Conservation (phyloP, 2,329 filamentous ascomycete species). For the Stagonosporopsis vannaccii region DNA sequence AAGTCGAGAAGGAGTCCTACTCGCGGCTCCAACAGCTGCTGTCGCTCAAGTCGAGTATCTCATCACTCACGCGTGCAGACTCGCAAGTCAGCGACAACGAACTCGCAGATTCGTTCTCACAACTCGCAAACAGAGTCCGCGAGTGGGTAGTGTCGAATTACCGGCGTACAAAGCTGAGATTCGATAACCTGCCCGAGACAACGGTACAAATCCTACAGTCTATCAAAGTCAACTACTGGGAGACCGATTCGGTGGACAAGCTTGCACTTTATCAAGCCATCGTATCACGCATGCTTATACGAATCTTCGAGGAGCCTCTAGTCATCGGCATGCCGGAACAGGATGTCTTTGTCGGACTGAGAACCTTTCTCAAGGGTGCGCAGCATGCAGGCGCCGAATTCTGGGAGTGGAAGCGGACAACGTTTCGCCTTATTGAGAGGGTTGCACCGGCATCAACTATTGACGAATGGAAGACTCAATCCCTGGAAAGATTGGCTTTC, state of each 20-base stretch:
- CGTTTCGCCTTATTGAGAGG: constrained; percentile 35
- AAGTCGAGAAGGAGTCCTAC: constrained; percentile 64
- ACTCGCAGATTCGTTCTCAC: constrained; percentile 67
- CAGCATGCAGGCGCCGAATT: constrained; percentile 27
- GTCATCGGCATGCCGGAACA: constrained; percentile 36
- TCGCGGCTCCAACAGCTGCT: constrained; percentile 66
- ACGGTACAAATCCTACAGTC: constrained; percentile 25
- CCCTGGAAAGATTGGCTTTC: constrained; percentile 16
- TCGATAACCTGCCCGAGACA: constrained; percentile 26
- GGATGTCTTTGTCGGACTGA: constrained; percentile 27
- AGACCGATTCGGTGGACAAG: constrained; percentile 29
- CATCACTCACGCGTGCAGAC: constrained; percentile 68
- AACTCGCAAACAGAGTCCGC: constrained; percentile 71
- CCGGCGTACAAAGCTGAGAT: constrained; percentile 63
- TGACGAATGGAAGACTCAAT: not conserved
- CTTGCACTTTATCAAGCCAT: constrained; percentile 45
- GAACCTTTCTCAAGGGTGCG: constrained; percentile 29
- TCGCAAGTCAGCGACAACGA: constrained; percentile 71
- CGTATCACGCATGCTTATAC: constrained; percentile 35
- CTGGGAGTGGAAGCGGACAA: constrained; percentile 41
- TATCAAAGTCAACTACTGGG: constrained; percentile 27
- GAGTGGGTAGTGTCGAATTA: constrained; percentile 79
- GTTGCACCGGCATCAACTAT: constrained; percentile 9
- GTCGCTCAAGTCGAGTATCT: constrained; percentile 76
- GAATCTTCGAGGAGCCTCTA: constrained; percentile 37